These are phyloP conservation scores for Intubia oerlemansii DNA, from an alignment of 2,329 filamentous ascomycete species.

Conservation along the genomic window DNA sequence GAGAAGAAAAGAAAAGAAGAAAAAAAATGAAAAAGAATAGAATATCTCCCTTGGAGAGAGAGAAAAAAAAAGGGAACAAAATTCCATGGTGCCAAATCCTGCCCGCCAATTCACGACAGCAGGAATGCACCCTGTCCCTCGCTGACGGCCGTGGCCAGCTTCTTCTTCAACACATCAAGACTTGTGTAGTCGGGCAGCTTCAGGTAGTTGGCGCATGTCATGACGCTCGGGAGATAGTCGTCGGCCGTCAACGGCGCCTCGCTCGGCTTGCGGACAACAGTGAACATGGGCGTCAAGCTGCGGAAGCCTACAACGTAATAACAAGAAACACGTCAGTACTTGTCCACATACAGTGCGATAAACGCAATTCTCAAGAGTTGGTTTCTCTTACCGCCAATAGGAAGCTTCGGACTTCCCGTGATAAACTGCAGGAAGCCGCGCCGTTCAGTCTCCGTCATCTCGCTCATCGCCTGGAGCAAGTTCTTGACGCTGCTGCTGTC, in stretches of 20 bases:
- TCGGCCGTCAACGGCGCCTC: conserved; percentile 85
- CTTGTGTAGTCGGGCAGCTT: conserved; percentile 89
- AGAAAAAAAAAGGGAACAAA: no score
- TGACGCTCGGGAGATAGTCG: conserved; percentile 97
- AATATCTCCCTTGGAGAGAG: not conserved
- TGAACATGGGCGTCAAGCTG: conserved; percentile 92
- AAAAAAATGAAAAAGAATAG: not conserved
- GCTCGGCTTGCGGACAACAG: conserved; percentile 96
- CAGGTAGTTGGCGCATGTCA: conserved; percentile 98
- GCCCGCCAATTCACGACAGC: conserved; percentile 39
- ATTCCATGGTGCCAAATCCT: no score
- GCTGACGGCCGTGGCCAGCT: conserved; percentile 66
- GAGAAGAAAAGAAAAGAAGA: no score
- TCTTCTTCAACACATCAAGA: conserved; percentile 54
- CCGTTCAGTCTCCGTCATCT: conserved; percentile 50
- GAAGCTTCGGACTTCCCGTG: conserved; percentile 91
- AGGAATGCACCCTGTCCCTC: conserved; percentile 98
- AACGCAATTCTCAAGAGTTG: no score
- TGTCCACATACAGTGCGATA: not conserved
- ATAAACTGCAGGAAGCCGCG: conserved; percentile 95
- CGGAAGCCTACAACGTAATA: conserved; percentile 55
- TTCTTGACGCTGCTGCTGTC: conserved; percentile 93
- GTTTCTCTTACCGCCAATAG: conserved; percentile 68
- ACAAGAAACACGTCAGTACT: not conserved
- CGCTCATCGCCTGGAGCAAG: conserved; percentile 83